A percentile compares a stretch with the other conserved stretches of the same genome.
Conservation (phyloP, 2,329 filamentous ascomycete species). For the Pseudopyricularia javanii region DNA sequence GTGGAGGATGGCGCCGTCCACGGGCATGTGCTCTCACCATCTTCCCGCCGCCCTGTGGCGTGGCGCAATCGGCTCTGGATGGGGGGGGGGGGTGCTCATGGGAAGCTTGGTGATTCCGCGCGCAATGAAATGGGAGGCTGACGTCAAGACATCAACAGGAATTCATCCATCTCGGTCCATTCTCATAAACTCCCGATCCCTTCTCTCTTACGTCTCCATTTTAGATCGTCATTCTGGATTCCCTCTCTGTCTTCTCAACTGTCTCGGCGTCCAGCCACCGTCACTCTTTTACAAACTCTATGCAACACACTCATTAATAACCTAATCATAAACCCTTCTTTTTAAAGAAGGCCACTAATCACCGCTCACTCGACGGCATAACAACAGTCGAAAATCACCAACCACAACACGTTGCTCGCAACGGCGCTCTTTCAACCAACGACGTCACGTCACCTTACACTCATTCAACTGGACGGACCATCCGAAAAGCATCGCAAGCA, state of each 20-base stretch:
- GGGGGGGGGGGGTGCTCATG: neutral
- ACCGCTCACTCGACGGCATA: constrained; percentile 13
- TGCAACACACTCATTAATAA: constrained; percentile 48
- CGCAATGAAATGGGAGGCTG: neutral
- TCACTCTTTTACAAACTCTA: constrained; percentile 41
- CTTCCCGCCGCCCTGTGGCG: neutral
- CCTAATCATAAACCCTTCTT: constrained; percentile 26
- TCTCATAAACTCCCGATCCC: constrained; percentile 33
- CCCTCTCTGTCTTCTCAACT: constrained; percentile 18
- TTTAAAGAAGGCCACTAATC: constrained; percentile 1
- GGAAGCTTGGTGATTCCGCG: neutral
- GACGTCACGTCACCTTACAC: neutral
- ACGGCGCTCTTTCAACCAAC: constrained; percentile 7
- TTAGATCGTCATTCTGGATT: constrained; percentile 6
- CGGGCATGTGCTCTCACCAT: neutral
- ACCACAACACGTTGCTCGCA: constrained; percentile 9
- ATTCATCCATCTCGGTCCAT: neutral
- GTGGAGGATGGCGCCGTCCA: neutral
- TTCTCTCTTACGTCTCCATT: constrained; percentile 17
- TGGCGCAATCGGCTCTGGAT: neutral
- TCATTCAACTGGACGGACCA: neutral
- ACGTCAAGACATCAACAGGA: neutral
- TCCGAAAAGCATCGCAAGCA: neutral
- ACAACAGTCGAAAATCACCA: constrained; percentile 18
- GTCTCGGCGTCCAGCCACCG: constrained; percentile 37